A percentile compares a stretch with the other conserved stretches of the same genome.
These are phyloP conservation scores for Priceomyces fermenticarens DNA, from an alignment of 805 yeast genomes.

Conservation along the genomic window DNA sequence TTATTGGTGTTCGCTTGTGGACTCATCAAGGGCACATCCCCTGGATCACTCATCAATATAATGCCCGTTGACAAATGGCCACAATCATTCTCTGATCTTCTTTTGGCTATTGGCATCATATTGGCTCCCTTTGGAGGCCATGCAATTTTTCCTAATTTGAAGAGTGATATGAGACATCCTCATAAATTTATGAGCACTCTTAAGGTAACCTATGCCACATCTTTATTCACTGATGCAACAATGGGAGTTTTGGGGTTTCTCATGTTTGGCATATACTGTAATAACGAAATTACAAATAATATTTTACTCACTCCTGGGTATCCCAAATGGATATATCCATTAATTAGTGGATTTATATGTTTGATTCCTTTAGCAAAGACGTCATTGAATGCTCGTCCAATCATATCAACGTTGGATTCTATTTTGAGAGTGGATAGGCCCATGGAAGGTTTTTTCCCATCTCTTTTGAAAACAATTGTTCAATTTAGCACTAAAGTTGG, in stretches of 20 bases:
- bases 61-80: slow-evolving; percentile 74
- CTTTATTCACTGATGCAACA: slow-evolving; percentile 56
- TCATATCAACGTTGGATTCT: slow-evolving; percentile 65
- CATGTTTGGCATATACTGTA: slow-evolving; percentile 50
- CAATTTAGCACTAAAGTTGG: slow-evolving; percentile 26
- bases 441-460: slow-evolving; percentile 9
- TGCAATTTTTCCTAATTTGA: slow-evolving; percentile 76
- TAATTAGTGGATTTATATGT: slow-evolving; percentile 70
- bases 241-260: slow-evolving; percentile 67
- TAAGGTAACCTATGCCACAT: slow-evolving; percentile 55
- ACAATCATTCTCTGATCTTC: slow-evolving; percentile 42
- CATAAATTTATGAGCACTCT: slow-evolving; percentile 52
- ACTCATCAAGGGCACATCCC: slow-evolving; percentile 51
- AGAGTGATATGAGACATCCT: slow-evolving; percentile 74
- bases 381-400: slow-evolving; percentile 81
- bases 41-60: slow-evolving; percentile 70
- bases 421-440: slow-evolving; percentile 34
- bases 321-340: slow-evolving; percentile 44
- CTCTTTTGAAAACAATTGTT: slow-evolving; percentile 5
- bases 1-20: slow-evolving; percentile 61
- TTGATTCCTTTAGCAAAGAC: slow-evolving; percentile 80
- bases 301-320: slow-evolving; percentile 45
- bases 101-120: slow-evolving; percentile 61
- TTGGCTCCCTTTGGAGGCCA: slow-evolving; percentile 86
- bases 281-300: slow-evolving; percentile 52